Conservation (phyloP, 2,329 filamentous ascomycete species). For the Aspergillus brunneoviolaceus region DNA sequence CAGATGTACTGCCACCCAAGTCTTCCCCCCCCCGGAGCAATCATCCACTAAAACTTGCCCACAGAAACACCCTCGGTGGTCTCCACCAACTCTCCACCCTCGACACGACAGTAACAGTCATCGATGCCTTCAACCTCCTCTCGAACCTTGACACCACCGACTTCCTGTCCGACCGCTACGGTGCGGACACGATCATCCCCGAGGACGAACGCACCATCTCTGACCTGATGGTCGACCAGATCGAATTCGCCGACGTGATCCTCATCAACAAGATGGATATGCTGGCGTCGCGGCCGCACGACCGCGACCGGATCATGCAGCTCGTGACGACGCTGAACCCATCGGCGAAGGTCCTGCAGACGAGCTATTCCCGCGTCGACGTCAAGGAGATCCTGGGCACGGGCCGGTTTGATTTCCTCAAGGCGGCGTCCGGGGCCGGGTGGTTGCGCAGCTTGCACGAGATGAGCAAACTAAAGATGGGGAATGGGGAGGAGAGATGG, state of each 20-base stretch:
- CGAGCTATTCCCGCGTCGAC: conserved; percentile 59
- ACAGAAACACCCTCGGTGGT: conserved; percentile 58
- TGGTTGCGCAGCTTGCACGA: conserved; percentile 70
- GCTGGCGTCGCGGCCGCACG: conserved; percentile 49
- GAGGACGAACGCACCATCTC: conserved; percentile 74
- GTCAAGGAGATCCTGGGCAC: conserved; percentile 66
- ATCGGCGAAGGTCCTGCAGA: conserved; percentile 62
- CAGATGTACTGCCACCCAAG: conserved; percentile 44
- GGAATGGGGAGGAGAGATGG: conserved; percentile 51
- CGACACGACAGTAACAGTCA: conserved; percentile 70
- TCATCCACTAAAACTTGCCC: neutral
- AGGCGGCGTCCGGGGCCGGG: conserved; percentile 63
- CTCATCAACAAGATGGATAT: conserved; percentile 70
- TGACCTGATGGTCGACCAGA: conserved; percentile 73
- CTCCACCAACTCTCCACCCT: conserved; percentile 65
- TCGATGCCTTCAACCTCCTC: conserved; percentile 72
- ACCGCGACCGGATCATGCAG: conserved; percentile 46
- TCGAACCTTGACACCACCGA: conserved; percentile 71
- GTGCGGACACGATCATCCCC: conserved; percentile 57
- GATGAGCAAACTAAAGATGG: conserved; percentile 62
- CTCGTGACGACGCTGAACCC: conserved; percentile 65
- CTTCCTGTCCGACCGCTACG: conserved; percentile 62
- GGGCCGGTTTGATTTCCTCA: conserved; percentile 62
- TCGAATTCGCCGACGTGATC: conserved; percentile 74
- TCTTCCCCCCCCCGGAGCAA: conserved; percentile 2